Evolutionary conservation across 2,329 filamentous ascomycete species (phyloP), one percentile per base, ranked within the genome.

Genomic region (Cladosporium sp.): DNA sequence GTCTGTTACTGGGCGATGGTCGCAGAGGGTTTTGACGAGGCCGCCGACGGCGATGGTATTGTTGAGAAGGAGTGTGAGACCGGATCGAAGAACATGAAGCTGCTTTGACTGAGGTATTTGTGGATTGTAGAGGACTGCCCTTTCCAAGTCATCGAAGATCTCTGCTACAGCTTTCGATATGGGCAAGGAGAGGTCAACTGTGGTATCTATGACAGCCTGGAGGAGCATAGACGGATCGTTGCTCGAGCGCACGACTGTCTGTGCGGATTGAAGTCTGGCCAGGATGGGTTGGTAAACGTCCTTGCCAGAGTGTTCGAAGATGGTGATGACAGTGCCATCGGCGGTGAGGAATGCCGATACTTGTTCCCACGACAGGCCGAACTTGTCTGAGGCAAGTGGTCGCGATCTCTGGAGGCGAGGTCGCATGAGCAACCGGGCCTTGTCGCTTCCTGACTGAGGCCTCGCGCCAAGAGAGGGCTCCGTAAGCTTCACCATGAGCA

Each of bases 301-400:
- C 44, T 86, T 83, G 2, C 91, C 92, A 0, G 91, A 96, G 40
- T 86, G 83, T 74, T 97, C 91, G 65, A 97, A 97, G 73, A 97
- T 96, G 15, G 90, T 93, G 20, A 95, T 91, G 55, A 96, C 86
- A 0, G 88, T 93, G 67, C 96, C 95, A 73, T 96, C 91, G 12
- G 84, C 81, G 2, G 88, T 92, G 15, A 97, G 77, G 68, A 97
- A 96, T 56, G 96, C 85, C 3, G 90, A 91, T 3, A 96, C 91
- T 71, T 97, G 92, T 73, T 97, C 92, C 4, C 92, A 88, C 9
- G 86, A 88, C 39, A 96, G 61, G 37, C 60, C 63, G 19, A 64
- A 65, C 9, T 60, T 62, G 5, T 56, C 58, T 12, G 60, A 64
- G 4, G 59, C 51, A 3, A 63, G 58, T 17, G 57, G 61, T 15